Evolutionary conservation across 164 flowering plant genomes (phyloP).

Genomic region (Tetracentron sinense): DNA sequence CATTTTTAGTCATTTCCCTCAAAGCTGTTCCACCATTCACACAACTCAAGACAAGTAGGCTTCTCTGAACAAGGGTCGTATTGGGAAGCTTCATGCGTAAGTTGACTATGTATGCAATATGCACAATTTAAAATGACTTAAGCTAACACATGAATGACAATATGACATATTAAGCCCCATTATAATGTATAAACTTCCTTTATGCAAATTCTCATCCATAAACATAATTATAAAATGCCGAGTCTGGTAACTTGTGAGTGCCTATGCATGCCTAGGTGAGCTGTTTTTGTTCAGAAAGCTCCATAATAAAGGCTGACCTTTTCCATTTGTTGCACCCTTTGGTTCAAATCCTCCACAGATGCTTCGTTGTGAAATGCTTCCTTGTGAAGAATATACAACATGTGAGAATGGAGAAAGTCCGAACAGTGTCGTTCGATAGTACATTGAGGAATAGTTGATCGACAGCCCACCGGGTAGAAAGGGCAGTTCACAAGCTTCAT

Average conservation of each 20-base stretch:
- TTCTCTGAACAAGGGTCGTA: too few relatives aligned
- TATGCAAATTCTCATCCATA: background rate
- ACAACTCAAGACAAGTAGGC: too few relatives aligned
- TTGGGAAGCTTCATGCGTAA: too few relatives aligned
- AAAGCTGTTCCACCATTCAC: too few relatives aligned
- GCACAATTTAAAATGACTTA: background rate
- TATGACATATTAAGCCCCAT: too few relatives aligned
- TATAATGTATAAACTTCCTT: too few relatives aligned
- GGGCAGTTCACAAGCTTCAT: slow-evolving; percentile 88
- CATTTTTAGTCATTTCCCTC: too few relatives aligned
- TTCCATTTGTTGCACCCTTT: slow-evolving; percentile 35
- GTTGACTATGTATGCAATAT: too few relatives aligned
- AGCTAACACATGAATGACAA: too few relatives aligned
- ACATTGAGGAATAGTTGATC: slow-evolving; percentile 42
- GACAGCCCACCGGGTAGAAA: slow-evolving; percentile 71
- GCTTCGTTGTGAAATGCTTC: slow-evolving; percentile 48
- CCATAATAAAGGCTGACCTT: slow-evolving; percentile 37
- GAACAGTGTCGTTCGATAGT: slow-evolving; percentile 42
- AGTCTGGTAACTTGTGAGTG: background rate
- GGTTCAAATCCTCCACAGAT: slow-evolving; percentile 39
- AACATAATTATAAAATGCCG: background rate
- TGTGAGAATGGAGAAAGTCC: slow-evolving; percentile 49
- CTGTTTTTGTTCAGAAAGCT: background rate
- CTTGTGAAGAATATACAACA: slow-evolving; percentile 46
- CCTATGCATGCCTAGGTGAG: background rate